A percentile compares a stretch with the other conserved stretches of the same genome.
Evolutionary conservation across 2,329 filamentous ascomycete species (phyloP).

Genomic region (Arthrocladium fulminans): DNA sequence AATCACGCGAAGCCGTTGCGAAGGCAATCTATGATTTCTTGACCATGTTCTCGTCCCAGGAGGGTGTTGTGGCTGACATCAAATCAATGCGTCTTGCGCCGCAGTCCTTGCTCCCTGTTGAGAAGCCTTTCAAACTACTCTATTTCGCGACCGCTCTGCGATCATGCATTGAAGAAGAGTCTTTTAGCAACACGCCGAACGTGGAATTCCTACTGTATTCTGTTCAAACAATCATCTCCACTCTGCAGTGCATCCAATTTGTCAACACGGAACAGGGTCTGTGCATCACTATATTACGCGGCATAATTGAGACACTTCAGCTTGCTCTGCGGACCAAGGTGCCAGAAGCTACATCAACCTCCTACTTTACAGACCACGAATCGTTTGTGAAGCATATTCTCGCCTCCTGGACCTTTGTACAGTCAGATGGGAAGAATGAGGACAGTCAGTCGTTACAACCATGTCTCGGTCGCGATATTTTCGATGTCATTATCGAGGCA

Average conservation of each 20-base stretch:
- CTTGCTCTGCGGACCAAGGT: conserved; percentile 46
- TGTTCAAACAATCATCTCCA: conserved; percentile 49
- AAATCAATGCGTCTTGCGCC: conserved; percentile 46
- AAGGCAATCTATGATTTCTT: conserved; percentile 65
- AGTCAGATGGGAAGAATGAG: neutral
- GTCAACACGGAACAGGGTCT: conserved; percentile 39
- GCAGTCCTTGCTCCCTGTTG: conserved; percentile 56
- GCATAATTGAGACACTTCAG: conserved; percentile 50
- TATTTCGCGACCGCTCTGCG: conserved; percentile 63
- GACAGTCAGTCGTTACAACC: neutral
- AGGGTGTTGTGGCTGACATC: conserved; percentile 52
- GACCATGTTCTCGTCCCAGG: conserved; percentile 59
- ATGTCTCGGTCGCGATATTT: conserved; percentile 17
- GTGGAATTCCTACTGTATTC: conserved; percentile 34
- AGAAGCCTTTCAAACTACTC: conserved; percentile 62
- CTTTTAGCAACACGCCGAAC: conserved; percentile 29
- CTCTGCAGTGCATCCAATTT: conserved; percentile 51
- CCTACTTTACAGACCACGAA: conserved; percentile 26
- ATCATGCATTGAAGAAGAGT: conserved; percentile 49
- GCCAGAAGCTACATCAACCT: conserved; percentile 22
- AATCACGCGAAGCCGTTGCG: conserved; percentile 61
- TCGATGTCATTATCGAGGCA: conserved; percentile 42
- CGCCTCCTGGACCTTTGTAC: neutral
- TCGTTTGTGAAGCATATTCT: conserved; percentile 14
- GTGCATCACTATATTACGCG: conserved; percentile 43